Percentiles rank a stretch among this genome's conserved stretches.
These are phyloP conservation scores for Lachancea cidri DNA, from an alignment of 805 yeast genomes.

Conservation along the genomic window DNA sequence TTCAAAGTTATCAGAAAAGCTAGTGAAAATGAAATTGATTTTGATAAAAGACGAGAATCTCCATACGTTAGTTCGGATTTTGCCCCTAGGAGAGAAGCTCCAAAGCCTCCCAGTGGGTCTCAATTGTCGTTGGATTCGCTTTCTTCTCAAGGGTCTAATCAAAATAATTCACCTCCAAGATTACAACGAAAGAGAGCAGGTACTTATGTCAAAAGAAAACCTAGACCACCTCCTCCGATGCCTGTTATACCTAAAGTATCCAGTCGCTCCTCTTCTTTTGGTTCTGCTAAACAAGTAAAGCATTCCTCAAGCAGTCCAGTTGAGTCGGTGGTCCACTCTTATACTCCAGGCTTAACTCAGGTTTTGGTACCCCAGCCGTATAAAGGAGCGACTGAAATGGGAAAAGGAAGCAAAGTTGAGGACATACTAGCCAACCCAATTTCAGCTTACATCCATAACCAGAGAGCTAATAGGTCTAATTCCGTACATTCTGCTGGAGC, in stretches of 20 bases:
- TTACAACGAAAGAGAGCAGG: slow-evolving; percentile 17
- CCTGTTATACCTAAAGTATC: not conserved
- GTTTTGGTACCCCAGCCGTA: slow-evolving; percentile 41
- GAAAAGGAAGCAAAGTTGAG: slow-evolving; percentile 7
- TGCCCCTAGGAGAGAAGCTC: slow-evolving; percentile 67
- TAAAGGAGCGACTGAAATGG: slow-evolving; percentile 25
- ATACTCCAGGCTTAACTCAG: slow-evolving; percentile 41
- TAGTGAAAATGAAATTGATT: slow-evolving; percentile 69
- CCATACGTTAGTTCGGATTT: slow-evolving; percentile 58
- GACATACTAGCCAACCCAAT: slow-evolving; percentile 8
- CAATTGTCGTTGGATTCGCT: slow-evolving; percentile 12
- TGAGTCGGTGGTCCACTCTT: slow-evolving; percentile 32
- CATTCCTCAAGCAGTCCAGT: slow-evolving; percentile 11
- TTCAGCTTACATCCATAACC: slow-evolving; percentile 12
- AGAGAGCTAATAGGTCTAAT: slow-evolving; percentile 20
- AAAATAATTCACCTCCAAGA: slow-evolving; percentile 7
- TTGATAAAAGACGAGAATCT: slow-evolving; percentile 71
- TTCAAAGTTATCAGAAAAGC: slow-evolving; percentile 63
- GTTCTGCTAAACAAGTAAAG: not conserved
- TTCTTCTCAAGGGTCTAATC: not conserved
- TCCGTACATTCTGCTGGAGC: slow-evolving; percentile 17
- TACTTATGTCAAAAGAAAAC: slow-evolving; percentile 9
- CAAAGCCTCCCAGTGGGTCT: slow-evolving; percentile 52
- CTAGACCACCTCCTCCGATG: slow-evolving; percentile 20
- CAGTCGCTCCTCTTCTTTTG: not conserved